Base-by-base conservation (phyloP, 2,329 filamentous ascomycete genomes). In the Clarireedia sp. region DNA sequence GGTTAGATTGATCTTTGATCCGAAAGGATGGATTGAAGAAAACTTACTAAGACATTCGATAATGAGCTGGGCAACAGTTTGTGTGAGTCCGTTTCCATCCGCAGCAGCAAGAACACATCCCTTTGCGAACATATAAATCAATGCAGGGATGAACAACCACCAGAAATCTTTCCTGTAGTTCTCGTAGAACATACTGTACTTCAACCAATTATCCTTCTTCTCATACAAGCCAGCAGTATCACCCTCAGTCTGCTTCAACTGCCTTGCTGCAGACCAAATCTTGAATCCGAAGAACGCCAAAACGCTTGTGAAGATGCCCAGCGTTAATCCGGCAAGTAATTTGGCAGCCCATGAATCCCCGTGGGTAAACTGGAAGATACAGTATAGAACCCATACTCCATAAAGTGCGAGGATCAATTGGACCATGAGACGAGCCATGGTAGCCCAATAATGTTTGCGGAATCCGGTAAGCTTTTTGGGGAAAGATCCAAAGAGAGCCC, bases 121-220 rank as follows among this genome's bases (percentile, higher is more conserved):
- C 74, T 94, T 94, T 68, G 83, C 85, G 67, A 96, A 90, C 76
- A 91, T 87, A 76, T 97, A 97, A 60, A 90, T 59, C 66, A 97
- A 96, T 59, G 81, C 77, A 0, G 94, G 94, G 14, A 97, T 79
- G 68, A 99, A 97, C 23, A 96, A 73, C 92, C 92, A 97, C 94
- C 94, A 99, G 75, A 92, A 96, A 64, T 85, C 83, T 72, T 88
- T 90, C 75, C 90, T 90, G 78, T 96, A 97, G 64, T 86, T 86
- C 67, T 97, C 94, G 75, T 99, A 99, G 74, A 99, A 97, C 59
- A 96, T 78, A 66, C 89, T 94, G 78, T 99, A 99, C 75, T 94
- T 95, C 70, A 89, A 79, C 91, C 94, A 96, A 41, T 86, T 85
- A 57, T 87, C 81, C 76, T 94, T 95, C 73, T 97, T 80, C 58